These are phyloP conservation scores for Primulina tabacum DNA, from an alignment of 257 asterid species.

Conservation along the genomic window DNA sequence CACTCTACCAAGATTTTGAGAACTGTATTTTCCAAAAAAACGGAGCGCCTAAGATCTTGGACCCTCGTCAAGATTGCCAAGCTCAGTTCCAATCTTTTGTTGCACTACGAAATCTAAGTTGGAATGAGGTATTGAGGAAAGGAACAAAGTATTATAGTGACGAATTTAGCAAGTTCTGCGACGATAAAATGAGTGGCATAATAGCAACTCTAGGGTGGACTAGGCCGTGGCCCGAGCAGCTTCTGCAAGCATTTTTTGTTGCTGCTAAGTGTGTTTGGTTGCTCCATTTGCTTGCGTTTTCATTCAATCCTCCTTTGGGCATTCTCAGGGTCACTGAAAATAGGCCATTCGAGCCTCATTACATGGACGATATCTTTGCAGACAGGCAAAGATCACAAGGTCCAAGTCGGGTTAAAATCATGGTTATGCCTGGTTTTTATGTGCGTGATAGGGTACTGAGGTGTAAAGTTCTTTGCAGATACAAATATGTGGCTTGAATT, in stretches of 20 bases:
- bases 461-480: slow-evolving; percentile 85
- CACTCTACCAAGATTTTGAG: slow-evolving; percentile 82
- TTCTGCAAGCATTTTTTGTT: slow-evolving; percentile 83
- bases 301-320: slow-evolving; percentile 52
- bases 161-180: slow-evolving; percentile 85
- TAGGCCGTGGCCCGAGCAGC: slow-evolving; percentile 89
- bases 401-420: slow-evolving; percentile 57
- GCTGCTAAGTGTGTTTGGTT: slow-evolving; percentile 91
- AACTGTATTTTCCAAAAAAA: slow-evolving; percentile 70
- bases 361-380: slow-evolving; percentile 73
- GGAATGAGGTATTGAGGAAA: slow-evolving; percentile 83
- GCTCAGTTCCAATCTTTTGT: slow-evolving; percentile 69
- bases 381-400: slow-evolving; percentile 61
- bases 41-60: slow-evolving; percentile 57
- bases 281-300: slow-evolving; percentile 84
- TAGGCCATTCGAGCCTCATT: slow-evolving; percentile 48
- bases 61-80: slow-evolving; percentile 59
- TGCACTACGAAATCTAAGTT: slow-evolving; percentile 68
- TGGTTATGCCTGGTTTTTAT: slow-evolving; percentile 97
- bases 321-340: slow-evolving; percentile 69
- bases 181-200: slow-evolving; percentile 80
- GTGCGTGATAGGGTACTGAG: slow-evolving; percentile 70
- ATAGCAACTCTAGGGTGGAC: slow-evolving; percentile 65
- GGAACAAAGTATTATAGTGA: slow-evolving; percentile 90
- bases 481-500: slow-evolving; percentile 40